Evolutionary conservation across 257 asterid genomes (phyloP).

Genomic region (Thymus mandschuricus): DNA sequence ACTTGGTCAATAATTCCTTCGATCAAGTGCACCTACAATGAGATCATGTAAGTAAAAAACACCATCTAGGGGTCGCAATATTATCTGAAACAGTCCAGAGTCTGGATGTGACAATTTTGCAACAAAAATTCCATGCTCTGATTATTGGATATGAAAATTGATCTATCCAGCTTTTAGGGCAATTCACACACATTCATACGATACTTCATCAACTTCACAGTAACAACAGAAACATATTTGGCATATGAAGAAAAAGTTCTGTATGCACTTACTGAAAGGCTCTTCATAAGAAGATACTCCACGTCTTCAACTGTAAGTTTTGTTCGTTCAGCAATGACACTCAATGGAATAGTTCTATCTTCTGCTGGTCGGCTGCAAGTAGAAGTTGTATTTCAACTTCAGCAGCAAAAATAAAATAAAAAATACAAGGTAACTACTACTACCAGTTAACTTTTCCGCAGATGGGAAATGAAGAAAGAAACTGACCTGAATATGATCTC

Average conservation of each 20-base stretch:
- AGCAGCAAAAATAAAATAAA: not conserved
- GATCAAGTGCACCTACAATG: slow-evolving; percentile 80
- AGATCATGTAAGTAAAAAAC: slow-evolving; percentile 18
- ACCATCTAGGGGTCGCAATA: not conserved
- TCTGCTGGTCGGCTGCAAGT: slow-evolving; percentile 87
- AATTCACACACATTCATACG: not conserved
- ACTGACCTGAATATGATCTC: slow-evolving; percentile 90
- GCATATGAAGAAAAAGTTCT: slow-evolving; percentile 3
- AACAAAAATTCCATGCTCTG: not conserved
- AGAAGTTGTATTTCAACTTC: slow-evolving; percentile 13
- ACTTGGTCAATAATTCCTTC: slow-evolving; percentile 97
- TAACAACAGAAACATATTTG: not conserved
- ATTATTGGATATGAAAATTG: not conserved
- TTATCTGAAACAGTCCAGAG: not conserved
- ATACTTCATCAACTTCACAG: not conserved
- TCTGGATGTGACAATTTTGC: not conserved
- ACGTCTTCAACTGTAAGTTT: slow-evolving; percentile 86
- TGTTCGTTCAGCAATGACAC: slow-evolving; percentile 80
- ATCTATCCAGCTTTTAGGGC: not conserved
- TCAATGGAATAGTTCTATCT: slow-evolving; percentile 89
- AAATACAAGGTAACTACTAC: slow-evolving; percentile 10
- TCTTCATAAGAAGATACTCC: slow-evolving; percentile 95
- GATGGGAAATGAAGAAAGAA: not conserved
- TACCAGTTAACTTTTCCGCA: not conserved
- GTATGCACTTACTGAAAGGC: slow-evolving; percentile 81